These are phyloP conservation scores for Lenwebbia sp. DNA, from an alignment of 345 rosid genomes.

Conservation along the genomic window DNA sequence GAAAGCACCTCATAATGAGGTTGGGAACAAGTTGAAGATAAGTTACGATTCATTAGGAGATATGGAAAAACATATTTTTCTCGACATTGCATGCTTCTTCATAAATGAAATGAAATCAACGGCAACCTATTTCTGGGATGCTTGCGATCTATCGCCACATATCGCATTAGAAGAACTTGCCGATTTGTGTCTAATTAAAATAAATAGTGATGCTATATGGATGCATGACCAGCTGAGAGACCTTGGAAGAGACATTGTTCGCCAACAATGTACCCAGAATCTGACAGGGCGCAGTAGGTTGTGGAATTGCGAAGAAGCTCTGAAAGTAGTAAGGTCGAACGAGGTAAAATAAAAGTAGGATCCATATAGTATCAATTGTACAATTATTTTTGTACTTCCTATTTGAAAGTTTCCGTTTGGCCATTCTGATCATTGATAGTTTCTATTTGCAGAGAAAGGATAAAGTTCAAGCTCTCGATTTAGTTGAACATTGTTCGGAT, in stretches of 20 bases:
- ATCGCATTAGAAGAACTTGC: neutral
- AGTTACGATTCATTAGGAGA: neutral
- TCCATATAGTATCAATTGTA: neutral
- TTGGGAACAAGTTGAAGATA: neutral
- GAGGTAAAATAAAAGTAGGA: neutral
- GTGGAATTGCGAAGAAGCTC: neutral
- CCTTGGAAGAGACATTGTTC: neutral
- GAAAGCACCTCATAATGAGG: neutral
- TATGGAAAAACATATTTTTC: neutral
- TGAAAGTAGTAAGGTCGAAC: neutral
- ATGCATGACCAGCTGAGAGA: neutral
- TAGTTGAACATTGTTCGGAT: neutral
- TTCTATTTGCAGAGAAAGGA: neutral
- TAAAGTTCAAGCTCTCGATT: neutral
- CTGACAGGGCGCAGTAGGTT: neutral
- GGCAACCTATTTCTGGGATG: neutral
- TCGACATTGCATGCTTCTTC: neutral
- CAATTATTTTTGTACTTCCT: neutral
- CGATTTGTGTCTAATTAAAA: neutral
- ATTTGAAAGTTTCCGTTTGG: neutral
- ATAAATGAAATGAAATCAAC: rapidly evolving
- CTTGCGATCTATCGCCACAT: neutral
- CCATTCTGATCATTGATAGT: neutral
- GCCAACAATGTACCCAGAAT: neutral
- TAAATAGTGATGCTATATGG: rapidly evolving